These are phyloP conservation scores for Gossypium rotundifolium DNA, from an alignment of 345 rosid genomes.

Conservation along the genomic window DNA sequence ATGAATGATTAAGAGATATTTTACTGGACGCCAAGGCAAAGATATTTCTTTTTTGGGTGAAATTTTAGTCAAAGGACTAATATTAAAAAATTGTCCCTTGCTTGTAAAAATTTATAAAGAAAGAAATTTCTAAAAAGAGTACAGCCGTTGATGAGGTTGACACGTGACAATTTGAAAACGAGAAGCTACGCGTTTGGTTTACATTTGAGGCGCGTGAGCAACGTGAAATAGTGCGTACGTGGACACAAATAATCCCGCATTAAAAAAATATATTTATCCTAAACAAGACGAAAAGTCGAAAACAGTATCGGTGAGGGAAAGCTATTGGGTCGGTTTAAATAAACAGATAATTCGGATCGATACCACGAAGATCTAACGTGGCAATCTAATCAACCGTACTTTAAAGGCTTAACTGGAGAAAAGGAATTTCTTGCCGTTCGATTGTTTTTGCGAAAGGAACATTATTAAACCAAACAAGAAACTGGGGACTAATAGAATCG, in stretches of 20 bases:
- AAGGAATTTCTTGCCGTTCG: background rate
- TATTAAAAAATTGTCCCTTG: background rate
- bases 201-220: background rate
- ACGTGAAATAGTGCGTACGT: background rate
- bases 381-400: constrained; percentile 15
- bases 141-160: background rate
- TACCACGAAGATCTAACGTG: constrained; percentile 36
- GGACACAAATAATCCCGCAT: background rate
- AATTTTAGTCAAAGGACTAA: background rate
- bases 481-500: background rate
- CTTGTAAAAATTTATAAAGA: background rate
- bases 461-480: background rate
- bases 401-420: background rate
- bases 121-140: background rate
- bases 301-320: background rate
- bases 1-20: background rate
- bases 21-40: background rate
- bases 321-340: background rate
- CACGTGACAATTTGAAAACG: background rate
- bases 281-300: background rate
- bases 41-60: background rate
- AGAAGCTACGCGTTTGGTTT: background rate
- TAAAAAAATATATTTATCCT: background rate
- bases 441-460: background rate
- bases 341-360: background rate